phyloP scores from a whole-genome alignment of 2,329 filamentous ascomycete species.

The Biscogniauxia mediterranea region DNA sequence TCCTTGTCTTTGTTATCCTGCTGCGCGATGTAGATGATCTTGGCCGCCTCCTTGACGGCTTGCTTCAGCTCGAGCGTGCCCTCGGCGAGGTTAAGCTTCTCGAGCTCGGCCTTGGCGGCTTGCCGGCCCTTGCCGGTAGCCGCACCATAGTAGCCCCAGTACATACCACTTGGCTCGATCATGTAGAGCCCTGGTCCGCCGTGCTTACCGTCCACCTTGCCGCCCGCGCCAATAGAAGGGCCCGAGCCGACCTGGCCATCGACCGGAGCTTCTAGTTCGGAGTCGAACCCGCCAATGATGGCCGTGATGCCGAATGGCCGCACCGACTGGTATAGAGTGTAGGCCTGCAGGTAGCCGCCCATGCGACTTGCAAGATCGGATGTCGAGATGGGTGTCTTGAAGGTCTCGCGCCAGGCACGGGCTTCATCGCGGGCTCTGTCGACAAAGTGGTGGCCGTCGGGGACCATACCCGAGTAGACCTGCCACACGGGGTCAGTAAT shows the following conservation, averaged over 20 bases:
- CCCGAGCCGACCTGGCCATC: conserved; percentile 88
- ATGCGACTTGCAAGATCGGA: conserved; percentile 87
- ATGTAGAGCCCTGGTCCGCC: conserved; percentile 96
- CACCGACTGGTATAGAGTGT: conserved; percentile 95
- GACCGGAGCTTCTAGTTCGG: conserved; percentile 78
- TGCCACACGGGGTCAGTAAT: conserved; percentile 36
- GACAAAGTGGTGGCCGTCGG: conserved; percentile 93
- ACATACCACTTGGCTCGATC: conserved; percentile 95
- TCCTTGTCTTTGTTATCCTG: conserved; percentile 99
- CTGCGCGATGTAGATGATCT: conserved; percentile 96
- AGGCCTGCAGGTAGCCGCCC: conserved; percentile 94
- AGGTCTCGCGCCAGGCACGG: conserved; percentile 83
- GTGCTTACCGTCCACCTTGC: conserved; percentile 72
- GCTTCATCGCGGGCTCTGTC: conserved; percentile 93
- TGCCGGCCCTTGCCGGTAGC: conserved; percentile 96
- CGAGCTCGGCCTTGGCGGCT: conserved; percentile 94
- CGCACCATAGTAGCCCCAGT: conserved; percentile 99
- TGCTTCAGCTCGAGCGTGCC: conserved; percentile 77
- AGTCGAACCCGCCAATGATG: conserved; percentile 92
- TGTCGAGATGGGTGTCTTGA: conserved; percentile 91
- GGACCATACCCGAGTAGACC: conserved; percentile 92
- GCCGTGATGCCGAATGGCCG: conserved; percentile 95
- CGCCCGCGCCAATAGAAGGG: conserved; percentile 75
- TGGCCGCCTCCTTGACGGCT: conserved; percentile 91
- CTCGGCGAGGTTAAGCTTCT: conserved; percentile 88